Percentiles rank a stretch among this genome's conserved stretches.
Conservation (phyloP, 441 rosid species). For the Eruca vesicaria region DNA sequence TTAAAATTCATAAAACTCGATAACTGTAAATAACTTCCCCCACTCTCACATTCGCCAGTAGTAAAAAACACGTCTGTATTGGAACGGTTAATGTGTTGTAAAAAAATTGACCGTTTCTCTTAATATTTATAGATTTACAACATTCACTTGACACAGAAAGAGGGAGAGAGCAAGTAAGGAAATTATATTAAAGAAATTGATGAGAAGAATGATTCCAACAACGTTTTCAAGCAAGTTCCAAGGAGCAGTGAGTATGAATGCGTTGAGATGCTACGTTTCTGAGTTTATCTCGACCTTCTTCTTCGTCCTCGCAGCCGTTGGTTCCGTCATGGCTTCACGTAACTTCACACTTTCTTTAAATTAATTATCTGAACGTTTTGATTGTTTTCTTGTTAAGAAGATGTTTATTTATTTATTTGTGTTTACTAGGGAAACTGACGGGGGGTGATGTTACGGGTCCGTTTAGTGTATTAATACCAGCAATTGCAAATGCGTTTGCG, state of each 20-base stretch:
- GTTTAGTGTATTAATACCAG: slow-evolving; percentile 54
- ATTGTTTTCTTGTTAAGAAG: neutral
- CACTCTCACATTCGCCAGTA: too few species aligned
- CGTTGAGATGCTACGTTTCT: slow-evolving; percentile 75
- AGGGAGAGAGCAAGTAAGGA: neutral
- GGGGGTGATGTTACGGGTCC: slow-evolving; percentile 50
- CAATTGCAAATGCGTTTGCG: slow-evolving; percentile 72
- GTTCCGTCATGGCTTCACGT: slow-evolving; percentile 92
- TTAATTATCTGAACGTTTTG: neutral
- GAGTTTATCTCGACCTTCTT: slow-evolving; percentile 95
- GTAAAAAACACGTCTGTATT: too few species aligned
- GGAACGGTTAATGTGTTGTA: too few species aligned
- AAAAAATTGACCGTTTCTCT: slow-evolving; percentile 7
- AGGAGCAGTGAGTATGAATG: slow-evolving; percentile 50
- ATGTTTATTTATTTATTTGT: too few species aligned
- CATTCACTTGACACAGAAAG: neutral
- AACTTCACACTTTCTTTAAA: neutral
- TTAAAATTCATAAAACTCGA: neutral
- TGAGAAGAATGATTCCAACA: slow-evolving; percentile 56
- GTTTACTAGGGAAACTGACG: slow-evolving; percentile 43
- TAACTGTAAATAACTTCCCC: too few species aligned
- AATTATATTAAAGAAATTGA: neutral
- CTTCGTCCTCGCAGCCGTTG: slow-evolving; percentile 74
- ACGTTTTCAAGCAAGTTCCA: slow-evolving; percentile 48
- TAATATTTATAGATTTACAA: slow-evolving; percentile 16